Percentiles rank a stretch among this genome's conserved stretches.
phyloP scores from a whole-genome alignment of 352 stramenopile species.

The Phytophthora fragariaefolia region DNA sequence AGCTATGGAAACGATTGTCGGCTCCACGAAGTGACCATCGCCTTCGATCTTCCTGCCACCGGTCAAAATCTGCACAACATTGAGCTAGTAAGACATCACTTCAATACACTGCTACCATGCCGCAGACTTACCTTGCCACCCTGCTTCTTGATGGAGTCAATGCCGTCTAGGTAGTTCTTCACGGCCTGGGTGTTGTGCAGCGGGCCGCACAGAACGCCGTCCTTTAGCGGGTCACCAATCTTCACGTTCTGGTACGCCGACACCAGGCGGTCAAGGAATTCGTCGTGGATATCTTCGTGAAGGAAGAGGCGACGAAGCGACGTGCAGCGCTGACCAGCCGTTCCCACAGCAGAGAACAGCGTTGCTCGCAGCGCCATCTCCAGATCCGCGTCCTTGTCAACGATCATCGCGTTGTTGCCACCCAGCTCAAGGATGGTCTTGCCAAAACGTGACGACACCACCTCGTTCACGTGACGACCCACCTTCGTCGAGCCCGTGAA shows the following conservation, averaged over 20 bases:
- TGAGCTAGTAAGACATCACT: constrained; percentile 7
- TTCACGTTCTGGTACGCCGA: constrained; percentile 90
- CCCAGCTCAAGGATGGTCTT: constrained; percentile 93
- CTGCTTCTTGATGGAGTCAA: constrained; percentile 87
- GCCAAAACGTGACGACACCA: constrained; percentile 90
- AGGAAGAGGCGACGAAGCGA: constrained; percentile 92
- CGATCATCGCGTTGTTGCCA: constrained; percentile 95
- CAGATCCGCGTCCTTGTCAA: constrained; percentile 91
- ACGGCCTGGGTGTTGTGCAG: constrained; percentile 79
- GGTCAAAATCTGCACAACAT: constrained; percentile 70
- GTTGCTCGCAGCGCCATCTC: constrained; percentile 91
- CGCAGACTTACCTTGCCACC: constrained; percentile 70
- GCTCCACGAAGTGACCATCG: constrained; percentile 92
- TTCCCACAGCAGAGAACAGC: constrained; percentile 93
- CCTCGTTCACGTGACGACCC: constrained; percentile 86
- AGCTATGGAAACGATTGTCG: constrained; percentile 88
- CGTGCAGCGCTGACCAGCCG: constrained; percentile 93
- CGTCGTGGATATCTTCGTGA: constrained; percentile 92
- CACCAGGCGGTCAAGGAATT: constrained; percentile 85
- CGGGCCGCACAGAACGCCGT: constrained; percentile 87
- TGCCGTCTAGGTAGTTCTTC: constrained; percentile 84
- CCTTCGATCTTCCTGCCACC: constrained; percentile 86
- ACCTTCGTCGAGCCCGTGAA: constrained; percentile 93
- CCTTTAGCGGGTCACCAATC: constrained; percentile 89
- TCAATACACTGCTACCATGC: background rate